These are phyloP conservation scores for Rhipidocladum racemiflorum DNA, from an alignment of 176 grass and related monocot genomes.

Conservation along the genomic window DNA sequence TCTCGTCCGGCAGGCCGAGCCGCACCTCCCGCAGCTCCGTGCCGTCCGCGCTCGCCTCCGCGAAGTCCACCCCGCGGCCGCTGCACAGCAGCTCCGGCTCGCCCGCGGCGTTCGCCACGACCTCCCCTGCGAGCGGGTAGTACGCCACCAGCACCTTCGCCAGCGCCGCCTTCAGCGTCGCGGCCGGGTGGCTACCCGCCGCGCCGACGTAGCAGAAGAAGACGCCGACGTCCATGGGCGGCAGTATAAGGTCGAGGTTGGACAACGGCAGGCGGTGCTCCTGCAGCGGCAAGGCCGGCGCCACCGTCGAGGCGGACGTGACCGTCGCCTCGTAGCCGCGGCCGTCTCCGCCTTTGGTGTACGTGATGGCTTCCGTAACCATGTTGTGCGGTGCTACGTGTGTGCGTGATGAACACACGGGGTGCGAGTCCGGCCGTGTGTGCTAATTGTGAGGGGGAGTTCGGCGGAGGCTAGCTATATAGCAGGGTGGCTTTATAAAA, in stretches of 20 bases:
- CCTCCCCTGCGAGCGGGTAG: slow-evolving; percentile 55
- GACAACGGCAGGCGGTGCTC: slow-evolving; percentile 53
- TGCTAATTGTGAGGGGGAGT: background rate
- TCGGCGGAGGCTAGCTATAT: background rate
- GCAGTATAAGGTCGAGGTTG: slow-evolving; percentile 65
- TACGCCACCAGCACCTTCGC: slow-evolving; percentile 54
- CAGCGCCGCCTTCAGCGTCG: slow-evolving; percentile 40
- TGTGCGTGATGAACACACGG: background rate
- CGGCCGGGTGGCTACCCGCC: background rate
- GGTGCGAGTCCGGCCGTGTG: background rate
- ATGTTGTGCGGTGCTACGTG: background rate
- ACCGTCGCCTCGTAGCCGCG: slow-evolving; percentile 26
- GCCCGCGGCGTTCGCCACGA: slow-evolving; percentile 38
- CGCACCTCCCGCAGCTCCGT: slow-evolving; percentile 38
- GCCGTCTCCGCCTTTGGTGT: background rate
- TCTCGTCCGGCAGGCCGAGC: slow-evolving; percentile 52
- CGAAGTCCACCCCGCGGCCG: slow-evolving; percentile 62
- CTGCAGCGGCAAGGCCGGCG: slow-evolving; percentile 37
- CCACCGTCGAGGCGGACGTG: slow-evolving; percentile 35
- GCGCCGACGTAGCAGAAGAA: slow-evolving; percentile 59
- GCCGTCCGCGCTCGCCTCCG: slow-evolving; percentile 39
- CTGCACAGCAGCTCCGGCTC: slow-evolving; percentile 60
- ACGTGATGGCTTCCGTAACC: slow-evolving; percentile 31
- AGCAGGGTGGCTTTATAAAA: too few species aligned
- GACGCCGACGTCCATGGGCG: slow-evolving; percentile 50